phyloP scores from a whole-genome alignment of 805 yeast genomes.

The Grigorovia humatica region DNA sequence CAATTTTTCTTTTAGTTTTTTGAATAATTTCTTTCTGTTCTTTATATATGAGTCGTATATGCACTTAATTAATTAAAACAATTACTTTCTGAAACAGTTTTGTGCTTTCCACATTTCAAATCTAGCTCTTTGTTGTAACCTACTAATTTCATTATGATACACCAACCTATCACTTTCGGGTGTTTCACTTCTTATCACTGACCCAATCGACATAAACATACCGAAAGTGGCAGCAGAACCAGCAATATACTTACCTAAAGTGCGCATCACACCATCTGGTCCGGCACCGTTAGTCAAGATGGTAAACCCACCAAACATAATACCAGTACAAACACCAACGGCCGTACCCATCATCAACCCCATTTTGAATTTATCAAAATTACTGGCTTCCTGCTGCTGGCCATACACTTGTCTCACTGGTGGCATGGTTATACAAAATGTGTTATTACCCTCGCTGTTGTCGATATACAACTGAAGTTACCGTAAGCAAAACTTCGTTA shows the following conservation, averaged over 20 bases:
- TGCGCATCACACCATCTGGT: constrained; percentile 93
- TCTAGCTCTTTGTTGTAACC: constrained; percentile 24
- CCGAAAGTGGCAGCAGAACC: constrained; percentile 98
- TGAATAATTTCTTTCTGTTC: background rate
- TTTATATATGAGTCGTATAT: too few relatives aligned
- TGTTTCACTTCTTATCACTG: constrained; percentile 73
- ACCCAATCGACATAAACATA: constrained; percentile 91
- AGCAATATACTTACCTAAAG: constrained; percentile 90
- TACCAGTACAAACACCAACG: constrained; percentile 86
- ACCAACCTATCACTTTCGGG: constrained; percentile 11
- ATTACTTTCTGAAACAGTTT: background rate
- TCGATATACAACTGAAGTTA: background rate
- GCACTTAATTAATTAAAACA: too few relatives aligned
- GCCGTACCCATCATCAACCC: constrained; percentile 90
- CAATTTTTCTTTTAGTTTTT: too few relatives aligned
- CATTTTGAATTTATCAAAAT: constrained; percentile 96
- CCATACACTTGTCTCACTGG: constrained; percentile 62
- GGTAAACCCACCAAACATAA: constrained; percentile 87
- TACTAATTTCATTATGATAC: constrained; percentile 1
- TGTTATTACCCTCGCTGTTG: background rate
- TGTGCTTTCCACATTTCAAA: constrained; percentile 22
- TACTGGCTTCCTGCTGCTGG: constrained; percentile 55
- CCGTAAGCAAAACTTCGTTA: too few relatives aligned
- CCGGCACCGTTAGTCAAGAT: constrained; percentile 93
- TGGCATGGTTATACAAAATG: constrained; percentile 32